Percentiles rank a stretch among this genome's conserved stretches.
Conservation (phyloP, 805 yeast genomes). For the Metschnikowia matae region DNA sequence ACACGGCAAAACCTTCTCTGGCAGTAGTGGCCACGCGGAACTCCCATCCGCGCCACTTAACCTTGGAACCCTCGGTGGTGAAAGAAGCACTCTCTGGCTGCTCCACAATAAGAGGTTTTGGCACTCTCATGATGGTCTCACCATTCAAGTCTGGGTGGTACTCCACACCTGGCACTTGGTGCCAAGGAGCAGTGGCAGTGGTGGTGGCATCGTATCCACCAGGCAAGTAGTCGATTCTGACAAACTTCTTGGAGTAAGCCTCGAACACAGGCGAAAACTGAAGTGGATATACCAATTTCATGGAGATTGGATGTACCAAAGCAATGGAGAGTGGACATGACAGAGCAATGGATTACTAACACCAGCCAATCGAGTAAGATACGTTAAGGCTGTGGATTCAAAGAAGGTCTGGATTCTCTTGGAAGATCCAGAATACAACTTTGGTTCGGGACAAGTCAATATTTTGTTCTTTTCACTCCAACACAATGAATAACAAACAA, state of each 20-base stretch:
- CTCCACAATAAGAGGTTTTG: slow-evolving; percentile 62
- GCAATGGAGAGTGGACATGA: too few species aligned
- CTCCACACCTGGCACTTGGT: slow-evolving; percentile 57
- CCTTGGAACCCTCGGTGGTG: slow-evolving; percentile 52
- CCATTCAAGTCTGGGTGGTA: slow-evolving; percentile 70
- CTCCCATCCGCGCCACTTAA: slow-evolving; percentile 83
- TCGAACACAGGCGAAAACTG: slow-evolving; percentile 73
- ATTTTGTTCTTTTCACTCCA: too few species aligned
- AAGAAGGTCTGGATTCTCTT: too few species aligned
- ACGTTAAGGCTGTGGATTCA: too few species aligned
- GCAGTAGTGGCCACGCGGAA: slow-evolving; percentile 65
- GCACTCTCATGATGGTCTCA: slow-evolving; percentile 45
- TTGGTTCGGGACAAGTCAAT: too few species aligned
- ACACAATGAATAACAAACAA: too few species aligned
- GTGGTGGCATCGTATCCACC: slow-evolving; percentile 62
- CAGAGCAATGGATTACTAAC: too few species aligned
- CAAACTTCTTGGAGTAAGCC: slow-evolving; percentile 52
- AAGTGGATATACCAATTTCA: too few species aligned
- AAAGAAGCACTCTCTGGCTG: slow-evolving; percentile 85
- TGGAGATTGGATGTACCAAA: too few species aligned
- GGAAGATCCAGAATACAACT: too few species aligned
- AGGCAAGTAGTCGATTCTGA: slow-evolving; percentile 72
- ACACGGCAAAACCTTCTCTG: slow-evolving; percentile 76
- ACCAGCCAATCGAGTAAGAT: too few species aligned
- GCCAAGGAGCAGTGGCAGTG: slow-evolving; percentile 58